Base-by-base conservation (phyloP, 1,139 yeast species). In the Arxiozyma heterogenica region DNA sequence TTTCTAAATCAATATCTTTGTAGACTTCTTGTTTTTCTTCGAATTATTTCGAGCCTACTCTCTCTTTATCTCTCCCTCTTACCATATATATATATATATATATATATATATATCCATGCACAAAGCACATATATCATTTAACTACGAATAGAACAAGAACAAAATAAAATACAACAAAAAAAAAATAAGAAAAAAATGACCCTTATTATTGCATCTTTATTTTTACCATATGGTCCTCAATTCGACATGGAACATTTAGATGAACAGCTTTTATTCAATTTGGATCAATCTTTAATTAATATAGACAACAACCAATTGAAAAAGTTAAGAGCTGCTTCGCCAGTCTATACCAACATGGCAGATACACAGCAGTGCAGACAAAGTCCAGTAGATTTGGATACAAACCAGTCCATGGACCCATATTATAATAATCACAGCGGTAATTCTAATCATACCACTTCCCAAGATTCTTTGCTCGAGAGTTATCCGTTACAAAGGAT, bases 171-270 rank as follows among this genome's bases (percentile, higher is more conserved):
- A 21, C 20, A 12, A 1, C 11, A 18, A 6, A 21, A 39, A 18
- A 34, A 9, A 41, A 25, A 18, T 4, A 25, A 27, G 7, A 39
- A 11, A n/a, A 45, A 17, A n/a, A 68, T 67, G 71, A 65, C 65
- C 21, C 61, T 68, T 27, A 65, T 68, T 39, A 62, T 68, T 25
- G 71, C 70, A 17, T 63, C 71, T 17, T 55, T 68, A 50, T 67
- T 67, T 54, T 58, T 68, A 44, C 71, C 71, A 3, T 59, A 66
- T 51, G 67, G 65, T 52, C 71, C 71, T 15, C 69, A 67, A 52
- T 68, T 68, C 52, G 70, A 66, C 51, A 55, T 67, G 21, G 61
- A 60, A 27, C 59, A 61, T 6, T 55, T 62, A 22, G 60, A 59
- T 22, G 59, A 56, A 7, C 65, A 63, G 5, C 34, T 47, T 11